Base-by-base conservation (phyloP, 1,284 basidiomycete genomes). In the Malassezia cuniculi region DNA sequence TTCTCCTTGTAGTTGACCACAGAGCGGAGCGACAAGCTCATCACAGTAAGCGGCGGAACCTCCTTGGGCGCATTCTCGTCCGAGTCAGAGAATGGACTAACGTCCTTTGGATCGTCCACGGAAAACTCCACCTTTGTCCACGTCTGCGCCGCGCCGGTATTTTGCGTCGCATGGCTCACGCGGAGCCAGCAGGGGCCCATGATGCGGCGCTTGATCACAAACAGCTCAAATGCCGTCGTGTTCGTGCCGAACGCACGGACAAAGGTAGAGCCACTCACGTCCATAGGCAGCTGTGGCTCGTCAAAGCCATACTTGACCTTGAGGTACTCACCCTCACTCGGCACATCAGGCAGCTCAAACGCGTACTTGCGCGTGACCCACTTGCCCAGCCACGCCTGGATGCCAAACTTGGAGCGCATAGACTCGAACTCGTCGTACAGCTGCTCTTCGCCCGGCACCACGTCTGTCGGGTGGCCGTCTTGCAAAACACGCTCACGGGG, bases 121-220 rank as follows among this genome's bases (percentile, higher is more conserved):
- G 76, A 78, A n/a, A 79, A 81, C 70, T 97, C 90, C 18, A 93
- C 71, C 71, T 93, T 90, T 37, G 53, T 55, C 58, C 60, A 63
- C 16, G 54, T 57, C 37, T 60, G 41, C 19, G 54, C 47, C 30
- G 54, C 39, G 20, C 49, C 52, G 16, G 41, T 47, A 9, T 43
- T 37, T 84, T 89, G 14, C 82, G 57, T 79, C 79, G 15, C 85
- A 70, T 31, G 75, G 69, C 9, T 80, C 50, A 99, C 75, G 45
- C 81, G 76, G 34, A 99, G 73, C 93, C 90, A 97, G 67, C 93
- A 97, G 0, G 93, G 89, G 3, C 93, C 93, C 85, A 94, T 95
- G 50, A 97, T 94, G 70, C 86, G 87, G 25, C 87, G 78, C 70
- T 95, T 95, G 39, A 97, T 60, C 1, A 87, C 85, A n/a, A 99